Base-by-base conservation (phyloP, 164 flowering plant species). In the Pachysandra terminalis region DNA sequence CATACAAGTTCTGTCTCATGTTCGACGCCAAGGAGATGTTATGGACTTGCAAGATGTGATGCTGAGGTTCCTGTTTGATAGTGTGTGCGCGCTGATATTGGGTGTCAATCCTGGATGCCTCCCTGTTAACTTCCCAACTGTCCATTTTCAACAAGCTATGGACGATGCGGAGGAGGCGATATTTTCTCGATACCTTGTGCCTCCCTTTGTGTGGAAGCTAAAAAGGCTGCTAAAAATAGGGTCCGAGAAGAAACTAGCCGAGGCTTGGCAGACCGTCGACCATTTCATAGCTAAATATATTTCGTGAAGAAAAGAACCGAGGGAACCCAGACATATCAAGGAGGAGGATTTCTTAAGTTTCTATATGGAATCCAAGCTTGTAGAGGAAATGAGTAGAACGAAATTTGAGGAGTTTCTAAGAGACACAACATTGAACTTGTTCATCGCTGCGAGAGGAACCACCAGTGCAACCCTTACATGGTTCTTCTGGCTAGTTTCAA, bases 31-130 rank as follows among this genome's bases (percentile, higher is more conserved):
- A 13, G 72, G 73, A 23, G 16, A 9, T 16, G 71, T 63, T 0
- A 59, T 83, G 37, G 86, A 83, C 45, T 58, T 81, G 63, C 82
- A 83, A 37, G 82, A 83, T 35, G 26, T 79, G 65, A 60, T 81
- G 35, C 79, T 67, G 15, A 75, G 86, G 51, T 70, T 77, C 67
- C 63, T 78, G 0, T 77, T 83, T 49, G 86, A 83, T 32, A 45
- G 68, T 15, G 70, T 75, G 9, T 81, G 83, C 49, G 56, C 15
- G 1, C 19, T 77, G 56, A 66, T 77, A 0, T 70, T 63, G 0
- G 86, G 79, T 1, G 58, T 63, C 15, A 79, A 73, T 28, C 72
- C 79, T 1, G 62, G 57, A 1, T 73, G 73, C 58, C 69, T 82
- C 14, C 71, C 78, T 6, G 2, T 57, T 1, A 77, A 73, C 1